phyloP scores from a whole-genome alignment of 1,284 basidiomycete genomes.

The Erythrobasidium hasegawianum region DNA sequence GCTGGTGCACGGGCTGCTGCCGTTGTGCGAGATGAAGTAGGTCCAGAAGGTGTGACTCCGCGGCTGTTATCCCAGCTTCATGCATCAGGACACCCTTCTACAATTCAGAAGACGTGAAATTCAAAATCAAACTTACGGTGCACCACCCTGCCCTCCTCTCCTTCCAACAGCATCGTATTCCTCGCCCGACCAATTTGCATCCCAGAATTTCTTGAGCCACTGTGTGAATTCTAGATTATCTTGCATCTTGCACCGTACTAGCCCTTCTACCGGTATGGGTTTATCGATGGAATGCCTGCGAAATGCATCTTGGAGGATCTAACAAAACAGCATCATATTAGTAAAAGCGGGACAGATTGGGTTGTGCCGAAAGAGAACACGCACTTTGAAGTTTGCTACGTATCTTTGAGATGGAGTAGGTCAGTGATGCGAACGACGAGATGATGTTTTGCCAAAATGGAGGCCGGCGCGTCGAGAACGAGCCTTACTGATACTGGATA shows the following conservation, averaged over 20 bases:
- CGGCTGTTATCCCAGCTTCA: constrained; percentile 7
- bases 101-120: too few relatives aligned
- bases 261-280: constrained; percentile 88
- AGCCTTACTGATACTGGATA: constrained; percentile 26
- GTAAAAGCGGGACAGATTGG: too few relatives aligned
- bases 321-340: too few relatives aligned
- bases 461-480: neutral
- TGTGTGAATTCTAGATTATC: constrained; percentile 99
- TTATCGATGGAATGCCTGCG: constrained; percentile 87
- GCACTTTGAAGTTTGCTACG: constrained; percentile 88
- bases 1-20: constrained; percentile 24
- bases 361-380: constrained; percentile 65
- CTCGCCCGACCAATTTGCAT: constrained; percentile 80
- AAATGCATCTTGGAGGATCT: constrained; percentile 60
- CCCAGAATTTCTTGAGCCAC: constrained; percentile 97
- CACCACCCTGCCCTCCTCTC: constrained; percentile 59
- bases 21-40: constrained; percentile 13
- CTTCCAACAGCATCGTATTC: constrained; percentile 82
- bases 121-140: too few relatives aligned
- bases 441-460: too few relatives aligned
- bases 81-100: too few relatives aligned
- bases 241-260: constrained; percentile 99
- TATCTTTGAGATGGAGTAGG: constrained; percentile 69
- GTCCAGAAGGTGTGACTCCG: constrained; percentile 20
- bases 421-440: too few relatives aligned